Conservation (phyloP, 225 moss, liverwort and hornwort genomes). For the Climacium dendroides region DNA sequence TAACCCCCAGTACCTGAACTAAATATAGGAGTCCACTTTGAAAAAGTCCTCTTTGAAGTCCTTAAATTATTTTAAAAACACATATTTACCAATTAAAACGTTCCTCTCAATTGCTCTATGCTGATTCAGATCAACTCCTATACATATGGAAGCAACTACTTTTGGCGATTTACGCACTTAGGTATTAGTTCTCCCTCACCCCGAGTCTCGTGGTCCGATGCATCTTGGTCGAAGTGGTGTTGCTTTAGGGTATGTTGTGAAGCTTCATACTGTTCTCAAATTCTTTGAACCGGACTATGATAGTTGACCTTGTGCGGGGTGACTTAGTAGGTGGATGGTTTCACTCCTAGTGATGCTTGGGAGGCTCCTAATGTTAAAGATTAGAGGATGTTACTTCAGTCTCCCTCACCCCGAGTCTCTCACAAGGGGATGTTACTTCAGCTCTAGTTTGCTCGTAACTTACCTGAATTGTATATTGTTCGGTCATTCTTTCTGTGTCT, state of each 20-base stretch:
- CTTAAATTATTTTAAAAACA: background rate
- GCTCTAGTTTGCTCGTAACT: background rate
- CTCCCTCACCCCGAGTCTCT: background rate
- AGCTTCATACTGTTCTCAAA: background rate
- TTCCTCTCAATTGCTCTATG: background rate
- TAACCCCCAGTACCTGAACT: background rate
- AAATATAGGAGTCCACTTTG: background rate
- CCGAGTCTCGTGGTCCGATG: too few species aligned
- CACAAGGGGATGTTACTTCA: background rate
- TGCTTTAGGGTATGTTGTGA: too few species aligned
- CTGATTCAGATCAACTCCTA: background rate
- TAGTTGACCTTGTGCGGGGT: background rate
- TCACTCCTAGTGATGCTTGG: conserved; percentile 19
- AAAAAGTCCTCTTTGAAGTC: background rate
- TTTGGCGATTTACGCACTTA: background rate
- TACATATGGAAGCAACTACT: background rate
- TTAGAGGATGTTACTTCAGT: background rate
- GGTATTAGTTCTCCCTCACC: background rate
- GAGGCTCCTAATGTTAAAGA: conserved; percentile 1
- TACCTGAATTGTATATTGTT: conserved; percentile 57
- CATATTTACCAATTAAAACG: background rate
- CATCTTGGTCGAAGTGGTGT: too few species aligned
- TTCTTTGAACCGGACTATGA: background rate
- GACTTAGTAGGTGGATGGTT: conserved; percentile 20
- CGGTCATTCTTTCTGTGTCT: conserved; percentile 59